These are phyloP conservation scores for Zalaria sp. DNA, from an alignment of 2,329 filamentous ascomycete species.

Conservation along the genomic window DNA sequence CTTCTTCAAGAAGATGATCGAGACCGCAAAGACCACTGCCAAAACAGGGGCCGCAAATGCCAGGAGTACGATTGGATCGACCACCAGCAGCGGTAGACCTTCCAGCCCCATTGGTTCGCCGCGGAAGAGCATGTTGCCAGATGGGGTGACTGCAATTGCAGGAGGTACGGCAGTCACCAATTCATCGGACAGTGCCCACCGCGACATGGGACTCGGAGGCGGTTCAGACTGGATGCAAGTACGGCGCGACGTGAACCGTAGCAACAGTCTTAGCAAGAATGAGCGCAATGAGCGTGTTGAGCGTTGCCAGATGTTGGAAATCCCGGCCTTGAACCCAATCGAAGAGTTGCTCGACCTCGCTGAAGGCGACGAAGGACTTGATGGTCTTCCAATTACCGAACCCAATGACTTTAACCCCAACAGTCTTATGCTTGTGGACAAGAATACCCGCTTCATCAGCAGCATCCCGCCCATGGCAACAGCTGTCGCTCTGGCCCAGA, in stretches of 20 bases:
- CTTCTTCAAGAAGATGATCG: constrained; percentile 91
- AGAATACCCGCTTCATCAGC: constrained; percentile 82
- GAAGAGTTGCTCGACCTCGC: constrained; percentile 75
- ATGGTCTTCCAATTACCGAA: constrained; percentile 70
- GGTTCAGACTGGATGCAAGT: constrained; percentile 92
- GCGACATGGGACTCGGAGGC: constrained; percentile 55
- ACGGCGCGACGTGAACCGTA: constrained; percentile 85
- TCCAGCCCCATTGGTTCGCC: constrained; percentile 20
- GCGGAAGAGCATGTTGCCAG: constrained; percentile 30
- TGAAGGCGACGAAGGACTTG: constrained; percentile 78
- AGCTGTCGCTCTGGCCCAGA: constrained; percentile 69
- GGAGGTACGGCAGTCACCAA: constrained; percentile 26
- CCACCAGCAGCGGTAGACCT: constrained; percentile 18
- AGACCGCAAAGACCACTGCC: constrained; percentile 75
- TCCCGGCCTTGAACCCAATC: constrained; percentile 75
- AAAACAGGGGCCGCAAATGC: constrained; percentile 67
- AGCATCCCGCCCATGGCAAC: constrained; percentile 72
- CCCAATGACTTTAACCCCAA: constrained; percentile 68
- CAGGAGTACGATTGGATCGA: constrained; percentile 66
- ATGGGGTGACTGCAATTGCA: constrained; percentile 39
- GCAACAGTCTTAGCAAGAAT: constrained; percentile 81
- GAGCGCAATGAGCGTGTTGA: constrained; percentile 76
- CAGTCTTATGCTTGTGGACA: constrained; percentile 70
- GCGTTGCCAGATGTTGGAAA: constrained; percentile 86
- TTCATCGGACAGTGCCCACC: constrained; percentile 28